phyloP scores from a whole-genome alignment of 768 basidiomycete genomes.

The Podaxis sp. region DNA sequence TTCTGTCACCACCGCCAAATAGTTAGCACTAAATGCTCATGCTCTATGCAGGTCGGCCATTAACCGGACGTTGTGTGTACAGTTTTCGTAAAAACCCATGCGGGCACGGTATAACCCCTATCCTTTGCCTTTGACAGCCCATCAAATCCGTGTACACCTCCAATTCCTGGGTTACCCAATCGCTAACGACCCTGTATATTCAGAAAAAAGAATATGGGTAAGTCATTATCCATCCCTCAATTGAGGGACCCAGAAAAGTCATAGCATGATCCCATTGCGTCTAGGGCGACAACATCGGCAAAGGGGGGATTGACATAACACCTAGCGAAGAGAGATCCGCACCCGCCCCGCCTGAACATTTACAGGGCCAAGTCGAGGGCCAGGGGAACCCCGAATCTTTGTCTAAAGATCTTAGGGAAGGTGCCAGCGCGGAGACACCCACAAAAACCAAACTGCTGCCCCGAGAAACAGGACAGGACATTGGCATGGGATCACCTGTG shows the following conservation, averaged over 20 bases:
- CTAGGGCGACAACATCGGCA: conserved; percentile 72
- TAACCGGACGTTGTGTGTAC: conserved; percentile 88
- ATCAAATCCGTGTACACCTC: conserved; percentile 96
- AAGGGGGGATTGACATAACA: conserved; percentile 75
- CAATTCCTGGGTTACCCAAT: conserved; percentile 94
- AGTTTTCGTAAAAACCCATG: background rate
- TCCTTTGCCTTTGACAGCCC: conserved; percentile 50
- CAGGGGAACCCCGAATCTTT: conserved; percentile 49
- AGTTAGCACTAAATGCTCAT: conserved; percentile 4
- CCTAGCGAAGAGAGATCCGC: conserved; percentile 66
- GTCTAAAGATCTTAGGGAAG: conserved; percentile 16
- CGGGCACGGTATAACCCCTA: background rate
- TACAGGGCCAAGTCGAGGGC: conserved; percentile 34
- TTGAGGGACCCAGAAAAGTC: background rate
- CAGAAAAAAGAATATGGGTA: conserved; percentile 76
- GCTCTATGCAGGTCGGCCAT: conserved; percentile 61
- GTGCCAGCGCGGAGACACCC: conserved; percentile 13
- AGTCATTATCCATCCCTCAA: conserved; percentile 9
- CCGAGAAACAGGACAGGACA: conserved; percentile 83
- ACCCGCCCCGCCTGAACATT: conserved; percentile 54
- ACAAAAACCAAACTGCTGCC: conserved; percentile 52
- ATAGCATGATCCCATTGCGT: background rate
- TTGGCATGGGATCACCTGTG: conserved; percentile 85
- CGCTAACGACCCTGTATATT: conserved; percentile 94
- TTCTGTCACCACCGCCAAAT: conserved; percentile 9